Evolutionary conservation across 345 rosid genomes (phyloP).

Genomic region (Eucalyptus fibrosa): DNA sequence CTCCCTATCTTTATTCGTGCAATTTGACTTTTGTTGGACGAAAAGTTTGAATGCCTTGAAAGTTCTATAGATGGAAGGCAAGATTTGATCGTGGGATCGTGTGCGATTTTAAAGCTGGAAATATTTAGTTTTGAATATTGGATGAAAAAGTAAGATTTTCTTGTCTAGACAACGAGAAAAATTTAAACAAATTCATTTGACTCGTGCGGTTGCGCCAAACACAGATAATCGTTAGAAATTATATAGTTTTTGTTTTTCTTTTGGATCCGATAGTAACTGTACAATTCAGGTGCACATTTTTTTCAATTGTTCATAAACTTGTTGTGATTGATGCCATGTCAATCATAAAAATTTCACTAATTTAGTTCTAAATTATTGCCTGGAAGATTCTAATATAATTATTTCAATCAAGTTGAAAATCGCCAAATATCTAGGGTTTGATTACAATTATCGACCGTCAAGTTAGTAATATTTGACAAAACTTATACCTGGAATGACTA

Average conservation of each 20-base stretch:
- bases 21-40: not conserved
- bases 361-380: not conserved
- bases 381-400: not conserved
- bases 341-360: not conserved
- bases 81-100: not conserved
- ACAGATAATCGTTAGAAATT: not conserved
- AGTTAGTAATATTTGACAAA: fast-evolving
- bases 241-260: no score
- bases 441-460: fast-evolving
- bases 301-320: not conserved
- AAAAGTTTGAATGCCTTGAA: not conserved
- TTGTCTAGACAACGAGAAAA: not conserved
- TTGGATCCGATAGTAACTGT: not conserved
- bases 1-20: not conserved
- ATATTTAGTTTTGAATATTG: not conserved
- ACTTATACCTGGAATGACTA: fast-evolving
- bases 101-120: not conserved
- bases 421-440: not conserved
- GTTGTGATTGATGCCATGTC: no score
- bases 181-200: not conserved
- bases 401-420: not conserved
- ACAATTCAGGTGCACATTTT: not conserved
- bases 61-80: not conserved
- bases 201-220: not conserved
- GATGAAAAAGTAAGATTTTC: not conserved